Percentiles rank a stretch among this genome's conserved stretches.
Conservation (phyloP, 1,284 basidiomycete species). For the Ceratobasidium sp. region DNA sequence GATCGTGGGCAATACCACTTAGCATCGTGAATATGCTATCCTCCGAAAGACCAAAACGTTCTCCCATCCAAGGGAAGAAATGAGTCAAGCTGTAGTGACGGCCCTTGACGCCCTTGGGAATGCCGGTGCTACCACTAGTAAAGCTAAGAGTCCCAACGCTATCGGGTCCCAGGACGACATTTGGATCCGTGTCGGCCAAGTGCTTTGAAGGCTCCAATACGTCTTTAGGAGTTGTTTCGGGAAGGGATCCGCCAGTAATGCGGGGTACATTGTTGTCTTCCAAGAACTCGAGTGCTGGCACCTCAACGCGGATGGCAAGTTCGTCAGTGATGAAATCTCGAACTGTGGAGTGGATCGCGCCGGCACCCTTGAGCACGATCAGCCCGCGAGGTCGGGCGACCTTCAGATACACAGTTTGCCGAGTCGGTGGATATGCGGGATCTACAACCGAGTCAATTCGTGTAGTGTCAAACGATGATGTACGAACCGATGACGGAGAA, state of each 20-base stretch:
- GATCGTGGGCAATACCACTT: constrained; percentile 98
- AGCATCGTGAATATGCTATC: constrained; percentile 96
- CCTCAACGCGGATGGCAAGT: constrained; percentile 88
- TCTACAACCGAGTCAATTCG: constrained; percentile 57
- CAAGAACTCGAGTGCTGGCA: constrained; percentile 83
- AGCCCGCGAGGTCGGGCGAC: constrained; percentile 95
- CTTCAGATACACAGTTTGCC: constrained; percentile 95
- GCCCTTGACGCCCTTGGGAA: constrained; percentile 96
- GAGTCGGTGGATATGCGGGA: constrained; percentile 93
- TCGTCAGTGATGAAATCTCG: constrained; percentile 84
- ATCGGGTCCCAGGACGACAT: constrained; percentile 90
- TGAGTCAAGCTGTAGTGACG: constrained; percentile 97
- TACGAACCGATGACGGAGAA: constrained; percentile 94
- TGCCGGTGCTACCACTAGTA: constrained; percentile 97
- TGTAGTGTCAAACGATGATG: constrained; percentile 7
- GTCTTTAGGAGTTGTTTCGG: constrained; percentile 53
- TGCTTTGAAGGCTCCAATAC: constrained; percentile 59
- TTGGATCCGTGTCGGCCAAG: constrained; percentile 75
- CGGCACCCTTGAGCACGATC: constrained; percentile 91
- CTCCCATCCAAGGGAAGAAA: constrained; percentile 99
- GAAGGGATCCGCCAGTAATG: constrained; percentile 68
- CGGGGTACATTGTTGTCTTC: constrained; percentile 51
- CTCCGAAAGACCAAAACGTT: constrained; percentile 79
- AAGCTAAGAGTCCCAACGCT: constrained; percentile 95
- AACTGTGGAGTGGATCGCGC: constrained; percentile 80